A percentile compares a stretch with the other conserved stretches of the same genome.
Conservation (phyloP, 768 basidiomycete species). For the Boletus fagicola region DNA sequence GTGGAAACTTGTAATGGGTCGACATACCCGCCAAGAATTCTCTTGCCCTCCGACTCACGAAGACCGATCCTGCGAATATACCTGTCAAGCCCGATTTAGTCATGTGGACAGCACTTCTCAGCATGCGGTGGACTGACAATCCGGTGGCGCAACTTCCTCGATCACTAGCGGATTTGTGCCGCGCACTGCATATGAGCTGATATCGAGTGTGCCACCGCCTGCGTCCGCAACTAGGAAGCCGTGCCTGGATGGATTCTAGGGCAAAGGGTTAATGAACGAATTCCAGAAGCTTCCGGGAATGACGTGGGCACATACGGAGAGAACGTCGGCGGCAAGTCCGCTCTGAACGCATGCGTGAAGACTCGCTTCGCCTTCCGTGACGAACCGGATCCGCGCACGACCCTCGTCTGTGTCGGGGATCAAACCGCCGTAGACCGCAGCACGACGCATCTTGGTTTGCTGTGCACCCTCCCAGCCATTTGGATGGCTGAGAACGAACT, state of each 20-base stretch:
- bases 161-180: conserved; percentile 69
- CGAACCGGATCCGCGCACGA: conserved; percentile 70
- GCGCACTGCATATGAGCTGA: conserved; percentile 75
- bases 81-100: conserved; percentile 40
- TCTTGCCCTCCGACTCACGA: conserved; percentile 72
- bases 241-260: conserved; percentile 67
- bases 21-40: conserved; percentile 65
- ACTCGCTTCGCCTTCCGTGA: conserved; percentile 83
- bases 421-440: conserved; percentile 67
- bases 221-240: conserved; percentile 81
- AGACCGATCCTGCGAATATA: conserved; percentile 80
- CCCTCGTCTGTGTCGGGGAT: conserved; percentile 75
- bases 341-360: conserved; percentile 77
- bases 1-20: not conserved
- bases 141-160: conserved; percentile 80
- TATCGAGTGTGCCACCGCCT: conserved; percentile 78
- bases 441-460: conserved; percentile 74
- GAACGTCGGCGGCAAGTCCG: conserved; percentile 73
- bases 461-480: conserved; percentile 81
- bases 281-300: not conserved
- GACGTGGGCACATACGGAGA: conserved; percentile 49
- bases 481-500: conserved; percentile 76
- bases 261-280: conserved; percentile 6
- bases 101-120: not conserved
- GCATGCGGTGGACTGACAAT: conserved; percentile 48